Conservation (phyloP, 371 early-diverging fungal species). For the Mucor circinelloides region DNA sequence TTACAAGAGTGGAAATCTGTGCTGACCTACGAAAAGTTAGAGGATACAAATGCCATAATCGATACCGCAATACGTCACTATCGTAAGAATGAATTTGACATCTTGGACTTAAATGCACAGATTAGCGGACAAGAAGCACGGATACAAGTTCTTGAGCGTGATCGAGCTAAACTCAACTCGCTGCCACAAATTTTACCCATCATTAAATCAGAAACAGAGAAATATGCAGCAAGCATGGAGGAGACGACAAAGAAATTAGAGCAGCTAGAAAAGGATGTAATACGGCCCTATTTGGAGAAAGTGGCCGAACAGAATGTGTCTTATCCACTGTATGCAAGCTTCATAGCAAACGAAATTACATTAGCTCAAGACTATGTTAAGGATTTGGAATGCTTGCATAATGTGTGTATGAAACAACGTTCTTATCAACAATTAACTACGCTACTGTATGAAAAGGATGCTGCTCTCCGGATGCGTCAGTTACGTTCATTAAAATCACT, state of each 20-base stretch:
- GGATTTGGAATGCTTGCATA: slow-evolving; percentile 1
- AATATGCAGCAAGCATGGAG: slow-evolving; percentile 4
- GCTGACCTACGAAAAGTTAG: not conserved
- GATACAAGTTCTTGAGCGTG: slow-evolving; percentile 8
- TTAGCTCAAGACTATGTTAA: not conserved
- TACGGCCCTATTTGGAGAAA: slow-evolving; percentile 6
- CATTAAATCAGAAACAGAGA: slow-evolving; percentile 16
- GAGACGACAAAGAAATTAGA: not conserved
- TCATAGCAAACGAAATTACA: not conserved
- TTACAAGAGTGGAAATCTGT: not conserved
- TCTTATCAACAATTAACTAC: slow-evolving; percentile 13
- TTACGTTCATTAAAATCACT: not conserved
- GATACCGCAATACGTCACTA: not conserved
- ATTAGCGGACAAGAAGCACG: slow-evolving; percentile 19
- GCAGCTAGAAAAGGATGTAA: slow-evolving; percentile 4
- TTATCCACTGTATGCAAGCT: not conserved
- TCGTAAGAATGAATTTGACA: slow-evolving; percentile 14
- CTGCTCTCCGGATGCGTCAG: not conserved
- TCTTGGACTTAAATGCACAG: slow-evolving; percentile 18
- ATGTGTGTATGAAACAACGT: slow-evolving; percentile 6
- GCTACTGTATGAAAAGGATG: not conserved
- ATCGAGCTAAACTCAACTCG: slow-evolving; percentile 10
- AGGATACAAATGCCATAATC: not conserved
- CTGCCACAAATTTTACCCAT: slow-evolving; percentile 21
- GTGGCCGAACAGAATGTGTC: slow-evolving; percentile 1